Evolutionary conservation across 495 filamentous ascomycete species (phyloP).

Genomic region (Daldinia decipiens): DNA sequence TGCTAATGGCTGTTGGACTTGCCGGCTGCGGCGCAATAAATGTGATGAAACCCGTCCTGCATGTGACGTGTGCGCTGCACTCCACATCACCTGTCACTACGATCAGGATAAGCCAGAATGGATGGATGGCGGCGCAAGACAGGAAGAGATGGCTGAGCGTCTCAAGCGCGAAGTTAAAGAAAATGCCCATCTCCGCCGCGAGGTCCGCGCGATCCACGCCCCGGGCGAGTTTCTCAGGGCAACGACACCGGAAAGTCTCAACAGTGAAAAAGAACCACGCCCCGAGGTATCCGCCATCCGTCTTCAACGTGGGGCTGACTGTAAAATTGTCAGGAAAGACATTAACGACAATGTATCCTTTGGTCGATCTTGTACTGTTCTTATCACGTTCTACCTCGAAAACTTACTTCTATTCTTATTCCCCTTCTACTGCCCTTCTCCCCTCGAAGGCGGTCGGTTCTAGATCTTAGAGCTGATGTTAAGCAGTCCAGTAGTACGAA

Average conservation of each 20-base stretch:
- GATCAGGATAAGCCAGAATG: slow-evolving; percentile 62
- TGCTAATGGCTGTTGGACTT: slow-evolving; percentile 67
- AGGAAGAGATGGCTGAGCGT: slow-evolving; percentile 60
- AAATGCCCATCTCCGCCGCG: slow-evolving; percentile 54
- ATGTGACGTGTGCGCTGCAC: slow-evolving; percentile 57
- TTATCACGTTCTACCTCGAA: slow-evolving; percentile 63
- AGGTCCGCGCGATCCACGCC: slow-evolving; percentile 36
- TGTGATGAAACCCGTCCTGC: slow-evolving; percentile 62
- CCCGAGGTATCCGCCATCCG: neutral
- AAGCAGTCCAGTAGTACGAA: slow-evolving; percentile 59
- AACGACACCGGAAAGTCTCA: neutral
- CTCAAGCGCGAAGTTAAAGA: slow-evolving; percentile 64
- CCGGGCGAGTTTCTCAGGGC: neutral
- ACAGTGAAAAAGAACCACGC: neutral
- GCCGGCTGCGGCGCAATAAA: slow-evolving; percentile 65
- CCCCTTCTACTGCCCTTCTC: slow-evolving; percentile 63
- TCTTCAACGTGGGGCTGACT: neutral
- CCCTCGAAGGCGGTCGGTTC: slow-evolving; percentile 58
- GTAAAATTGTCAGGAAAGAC: neutral
- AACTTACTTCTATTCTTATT: slow-evolving; percentile 64
- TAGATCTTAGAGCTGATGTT: slow-evolving; percentile 65
- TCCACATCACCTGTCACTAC: slow-evolving; percentile 62
- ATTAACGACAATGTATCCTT: slow-evolving; percentile 17
- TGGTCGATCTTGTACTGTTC: slow-evolving; percentile 30
- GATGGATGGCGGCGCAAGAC: slow-evolving; percentile 63